Evolutionary conservation across 306 rosid genomes (phyloP), one percentile per base, ranked within the genome.

Genomic region (Acacia crassicarpa): DNA sequence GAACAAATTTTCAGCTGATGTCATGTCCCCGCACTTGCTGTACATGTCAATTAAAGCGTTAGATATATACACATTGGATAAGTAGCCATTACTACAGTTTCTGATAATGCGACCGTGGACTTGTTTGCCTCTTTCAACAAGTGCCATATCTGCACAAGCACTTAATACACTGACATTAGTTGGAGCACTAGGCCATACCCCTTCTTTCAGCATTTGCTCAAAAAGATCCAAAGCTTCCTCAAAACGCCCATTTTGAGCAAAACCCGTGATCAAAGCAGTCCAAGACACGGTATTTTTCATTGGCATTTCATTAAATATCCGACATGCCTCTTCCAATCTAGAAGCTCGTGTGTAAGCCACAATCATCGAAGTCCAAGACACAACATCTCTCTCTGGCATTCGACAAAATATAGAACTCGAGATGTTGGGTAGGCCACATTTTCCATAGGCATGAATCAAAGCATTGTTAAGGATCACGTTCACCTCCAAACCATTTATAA

Each of bases 41-140:
- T 89, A 91, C 92, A 89, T 77, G 79, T 91, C 89, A 76, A 89
- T 67, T 78, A 89, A 83, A 82, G 93, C 87, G 86, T 91, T 91
- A 33, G 25, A 82, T 43, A 86, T 48, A 62, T 80, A 82, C 77
- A 82, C 83, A 77, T 87, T 86, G 46, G 83, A 77, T 53, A 85
- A 69, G 79, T 89, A 68, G 19, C 45, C 81, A 45, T 78, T 81
- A 72, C 32, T 71, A 67, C 77, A 74, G 63, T 83, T 77, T 81
- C 86, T 87, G 48, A 85, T 65, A 74, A 86, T 80, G 49, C 79
- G 85, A 81, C 90, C 83, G 56, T 91, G 93, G 65, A 88, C 76
- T 65, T 85, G 88, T 82, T 91, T 91, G 25, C 93, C 93, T 84
- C 84, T 89, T 76, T 79, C 83, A 58, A 84, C 33, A 58, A 80